Evolutionary conservation across 768 basidiomycete genomes (phyloP).

Genomic region (Hebeloma cylindrosporum): DNA sequence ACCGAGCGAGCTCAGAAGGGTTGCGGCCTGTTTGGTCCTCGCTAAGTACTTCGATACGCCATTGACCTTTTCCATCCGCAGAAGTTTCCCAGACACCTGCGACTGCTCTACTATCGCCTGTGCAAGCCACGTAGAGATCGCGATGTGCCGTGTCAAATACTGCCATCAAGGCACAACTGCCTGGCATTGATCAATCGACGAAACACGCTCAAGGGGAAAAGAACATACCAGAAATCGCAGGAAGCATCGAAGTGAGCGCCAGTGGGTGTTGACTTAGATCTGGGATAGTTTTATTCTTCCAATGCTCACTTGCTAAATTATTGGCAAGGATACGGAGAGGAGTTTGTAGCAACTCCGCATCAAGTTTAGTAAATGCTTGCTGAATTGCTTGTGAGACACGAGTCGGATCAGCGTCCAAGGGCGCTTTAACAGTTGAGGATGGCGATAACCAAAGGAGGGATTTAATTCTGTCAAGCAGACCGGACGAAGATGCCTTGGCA

Average conservation of each 20-base stretch:
- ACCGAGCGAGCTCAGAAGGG: constrained; percentile 82
- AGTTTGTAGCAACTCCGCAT: constrained; percentile 77
- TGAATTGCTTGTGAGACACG: constrained; percentile 68
- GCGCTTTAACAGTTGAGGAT: constrained; percentile 21
- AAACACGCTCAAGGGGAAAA: constrained; percentile 7
- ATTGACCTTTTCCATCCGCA: constrained; percentile 63
- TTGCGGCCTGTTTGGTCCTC: constrained; percentile 98
- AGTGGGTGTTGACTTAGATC: constrained; percentile 73
- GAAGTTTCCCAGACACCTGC: constrained; percentile 87
- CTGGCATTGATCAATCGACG: constrained; percentile 35
- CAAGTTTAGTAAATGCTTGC: constrained; percentile 78
- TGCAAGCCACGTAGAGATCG: constrained; percentile 86
- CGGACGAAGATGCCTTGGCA: constrained; percentile 29
- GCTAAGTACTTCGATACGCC: constrained; percentile 91
- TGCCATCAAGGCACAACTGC: constrained; percentile 90
- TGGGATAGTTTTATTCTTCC: constrained; percentile 53
- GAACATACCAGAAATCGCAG: constrained; percentile 71
- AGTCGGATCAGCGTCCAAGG: constrained; percentile 43
- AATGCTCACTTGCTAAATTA: constrained; percentile 49
- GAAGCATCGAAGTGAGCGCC: constrained; percentile 69
- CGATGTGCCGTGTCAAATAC: constrained; percentile 81
- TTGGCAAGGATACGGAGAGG: constrained; percentile 72
- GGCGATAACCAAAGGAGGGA: constrained; percentile 38
- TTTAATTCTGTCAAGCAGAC: constrained; percentile 37
- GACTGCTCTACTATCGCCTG: constrained; percentile 94